Evolutionary conservation across 139 green algal genomes (phyloP).

Genomic region (Volvox reticuliferus): DNA sequence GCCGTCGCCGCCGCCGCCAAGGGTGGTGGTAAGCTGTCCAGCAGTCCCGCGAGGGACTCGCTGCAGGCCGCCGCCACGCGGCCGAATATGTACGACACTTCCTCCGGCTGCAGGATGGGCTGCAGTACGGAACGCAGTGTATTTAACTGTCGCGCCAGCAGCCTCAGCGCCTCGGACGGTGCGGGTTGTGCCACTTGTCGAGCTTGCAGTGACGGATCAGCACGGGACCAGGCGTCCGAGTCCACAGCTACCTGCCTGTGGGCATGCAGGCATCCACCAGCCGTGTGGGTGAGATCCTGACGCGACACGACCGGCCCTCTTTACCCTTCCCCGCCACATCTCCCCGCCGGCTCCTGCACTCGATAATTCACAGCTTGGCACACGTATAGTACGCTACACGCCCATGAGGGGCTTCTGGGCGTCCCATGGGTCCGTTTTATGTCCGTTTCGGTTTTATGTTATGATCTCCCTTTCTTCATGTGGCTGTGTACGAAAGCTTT

Average conservation of each 20-base stretch:
- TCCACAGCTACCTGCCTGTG: constrained; percentile 68
- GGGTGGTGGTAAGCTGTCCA: constrained; percentile 61
- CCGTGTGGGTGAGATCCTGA: too few relatives aligned
- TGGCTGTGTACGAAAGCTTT: too few relatives aligned
- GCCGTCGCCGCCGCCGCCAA: background rate
- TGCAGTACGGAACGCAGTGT: constrained; percentile 80
- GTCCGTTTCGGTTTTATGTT: too few relatives aligned
- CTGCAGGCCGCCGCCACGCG: constrained; percentile 75
- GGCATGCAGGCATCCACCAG: background rate
- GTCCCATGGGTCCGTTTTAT: too few relatives aligned
- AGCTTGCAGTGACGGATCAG: constrained; percentile 45
- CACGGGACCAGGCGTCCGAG: constrained; percentile 61
- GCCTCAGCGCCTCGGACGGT: constrained; percentile 22
- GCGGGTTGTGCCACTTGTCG: constrained; percentile 9
- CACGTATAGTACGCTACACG: too few relatives aligned
- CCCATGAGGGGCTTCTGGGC: too few relatives aligned
- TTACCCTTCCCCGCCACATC: too few relatives aligned
- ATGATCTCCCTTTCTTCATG: too few relatives aligned
- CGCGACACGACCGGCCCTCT: too few relatives aligned
- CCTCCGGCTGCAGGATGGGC: constrained; percentile 80
- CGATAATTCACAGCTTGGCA: too few relatives aligned
- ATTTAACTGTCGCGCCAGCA: constrained; percentile 60
- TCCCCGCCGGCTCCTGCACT: too few relatives aligned
- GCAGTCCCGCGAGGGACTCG: constrained; percentile 69
- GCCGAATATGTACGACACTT: constrained; percentile 87